These are phyloP conservation scores for Yamadazyma endophytica DNA, from an alignment of 805 yeast genomes.

Conservation along the genomic window DNA sequence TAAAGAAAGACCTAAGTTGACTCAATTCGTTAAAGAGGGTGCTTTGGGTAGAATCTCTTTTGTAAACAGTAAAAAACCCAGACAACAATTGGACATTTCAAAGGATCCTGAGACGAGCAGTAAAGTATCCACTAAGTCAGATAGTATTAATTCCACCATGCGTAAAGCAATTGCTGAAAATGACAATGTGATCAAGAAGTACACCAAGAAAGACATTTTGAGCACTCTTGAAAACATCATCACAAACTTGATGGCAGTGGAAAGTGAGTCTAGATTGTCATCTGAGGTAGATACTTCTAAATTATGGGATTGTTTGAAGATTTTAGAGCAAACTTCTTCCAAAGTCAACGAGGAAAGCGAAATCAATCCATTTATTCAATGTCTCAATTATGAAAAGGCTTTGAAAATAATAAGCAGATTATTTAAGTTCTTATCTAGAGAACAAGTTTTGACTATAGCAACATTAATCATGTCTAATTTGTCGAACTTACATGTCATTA, in stretches of 20 bases:
- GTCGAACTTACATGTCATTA: slow-evolving; percentile 72
- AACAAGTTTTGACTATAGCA: slow-evolving; percentile 71
- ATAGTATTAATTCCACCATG: slow-evolving; percentile 13
- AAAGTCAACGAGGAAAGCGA: slow-evolving; percentile 44
- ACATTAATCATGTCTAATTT: slow-evolving; percentile 77
- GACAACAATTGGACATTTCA: slow-evolving; percentile 76
- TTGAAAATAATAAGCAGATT: slow-evolving; percentile 85
- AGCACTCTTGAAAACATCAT: slow-evolving; percentile 75
- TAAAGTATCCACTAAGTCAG: slow-evolving; percentile 33
- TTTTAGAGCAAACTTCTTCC: slow-evolving; percentile 58
- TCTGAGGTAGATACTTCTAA: slow-evolving; percentile 33
- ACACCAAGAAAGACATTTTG: slow-evolving; percentile 45
- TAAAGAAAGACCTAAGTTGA: slow-evolving; percentile 73
- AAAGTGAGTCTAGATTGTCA: slow-evolving; percentile 48
- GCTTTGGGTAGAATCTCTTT: slow-evolving; percentile 84
- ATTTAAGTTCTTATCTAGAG: slow-evolving; percentile 73
- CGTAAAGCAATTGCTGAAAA: slow-evolving; percentile 29
- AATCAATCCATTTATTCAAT: slow-evolving; percentile 77
- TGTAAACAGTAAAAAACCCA: slow-evolving; percentile 79
- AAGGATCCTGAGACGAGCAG: too few relatives aligned
- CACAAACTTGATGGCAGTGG: slow-evolving; percentile 71
- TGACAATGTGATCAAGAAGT: slow-evolving; percentile 18
- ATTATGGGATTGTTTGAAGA: slow-evolving; percentile 76
- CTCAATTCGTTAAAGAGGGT: slow-evolving; percentile 70
- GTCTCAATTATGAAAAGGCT: slow-evolving; percentile 80